phyloP scores from a whole-genome alignment of 768 basidiomycete species.

The Kondoa subrosea region DNA sequence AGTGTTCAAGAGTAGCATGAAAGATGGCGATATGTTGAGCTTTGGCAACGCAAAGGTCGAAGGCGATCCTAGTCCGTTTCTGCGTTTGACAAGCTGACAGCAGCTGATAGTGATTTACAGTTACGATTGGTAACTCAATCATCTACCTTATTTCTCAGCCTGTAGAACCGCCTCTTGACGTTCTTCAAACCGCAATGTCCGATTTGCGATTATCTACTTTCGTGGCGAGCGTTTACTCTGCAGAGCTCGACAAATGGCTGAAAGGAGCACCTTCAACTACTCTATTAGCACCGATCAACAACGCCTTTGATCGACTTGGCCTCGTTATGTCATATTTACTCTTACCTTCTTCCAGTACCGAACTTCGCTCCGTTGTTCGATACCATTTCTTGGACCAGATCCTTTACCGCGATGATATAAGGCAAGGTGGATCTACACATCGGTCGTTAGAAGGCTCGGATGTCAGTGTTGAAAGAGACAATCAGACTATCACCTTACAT shows the following conservation, averaged over 20 bases:
- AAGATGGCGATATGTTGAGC: constrained; percentile 41
- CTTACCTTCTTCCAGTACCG: constrained; percentile 49
- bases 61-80: constrained; percentile 51
- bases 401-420: constrained; percentile 47
- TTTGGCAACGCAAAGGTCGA: constrained; percentile 73
- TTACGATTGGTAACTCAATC: constrained; percentile 55
- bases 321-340: constrained; percentile 77
- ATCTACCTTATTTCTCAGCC: constrained; percentile 81
- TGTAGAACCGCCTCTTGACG: constrained; percentile 62
- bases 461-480: constrained; percentile 47
- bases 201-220: constrained; percentile 74
- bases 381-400: constrained; percentile 69
- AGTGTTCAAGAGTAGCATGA: constrained; percentile 17
- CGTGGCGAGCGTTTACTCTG: constrained; percentile 74
- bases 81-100: background rate
- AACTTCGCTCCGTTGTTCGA: constrained; percentile 65
- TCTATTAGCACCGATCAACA: constrained; percentile 71
- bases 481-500: constrained; percentile 15
- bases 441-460: constrained; percentile 72
- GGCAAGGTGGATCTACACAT: constrained; percentile 37
- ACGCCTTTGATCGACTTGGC: constrained; percentile 75
- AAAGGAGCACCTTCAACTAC: constrained; percentile 53
- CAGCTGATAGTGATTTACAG: constrained; percentile 33
- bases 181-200: constrained; percentile 62
- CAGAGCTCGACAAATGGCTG: constrained; percentile 53